Conservation (phyloP, 176 grass and related monocot genomes). For the Oryza longistaminata region DNA sequence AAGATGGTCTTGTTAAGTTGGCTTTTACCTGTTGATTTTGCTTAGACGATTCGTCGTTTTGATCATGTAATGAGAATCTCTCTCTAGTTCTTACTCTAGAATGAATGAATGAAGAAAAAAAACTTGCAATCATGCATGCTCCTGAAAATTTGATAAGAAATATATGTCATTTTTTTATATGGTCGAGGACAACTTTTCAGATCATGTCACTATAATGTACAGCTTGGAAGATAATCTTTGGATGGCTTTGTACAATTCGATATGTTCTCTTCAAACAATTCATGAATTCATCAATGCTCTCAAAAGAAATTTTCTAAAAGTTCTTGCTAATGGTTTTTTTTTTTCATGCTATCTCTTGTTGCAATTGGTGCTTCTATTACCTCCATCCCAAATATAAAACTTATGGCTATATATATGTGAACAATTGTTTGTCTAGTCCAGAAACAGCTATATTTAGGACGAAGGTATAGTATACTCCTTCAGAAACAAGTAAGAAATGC, state of each 20-base stretch:
- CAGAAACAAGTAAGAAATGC: too few species aligned
- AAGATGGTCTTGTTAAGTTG: constrained; percentile 38
- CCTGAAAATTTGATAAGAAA: neutral
- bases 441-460: too few species aligned
- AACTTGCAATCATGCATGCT: constrained; percentile 8
- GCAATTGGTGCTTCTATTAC: neutral
- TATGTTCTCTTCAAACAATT: neutral
- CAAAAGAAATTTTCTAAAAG: neutral
- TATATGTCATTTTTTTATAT: neutral
- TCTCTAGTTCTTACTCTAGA: neutral
- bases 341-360: neutral
- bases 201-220: too few species aligned
- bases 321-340: neutral
- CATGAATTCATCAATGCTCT: neutral
- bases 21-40: constrained; percentile 22
- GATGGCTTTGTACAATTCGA: neutral
- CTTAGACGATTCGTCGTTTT: neutral
- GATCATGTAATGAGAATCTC: constrained; percentile 13
- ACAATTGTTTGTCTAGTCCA: too few species aligned
- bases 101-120: neutral
- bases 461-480: neutral
- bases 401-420: too few species aligned
- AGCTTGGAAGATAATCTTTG: neutral
- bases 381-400: too few species aligned
- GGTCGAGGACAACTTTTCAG: too few species aligned